Evolutionary conservation across 257 asterid genomes (phyloP), one percentile per base, ranked within the genome.

Genomic region (Gentiana macrophylla): DNA sequence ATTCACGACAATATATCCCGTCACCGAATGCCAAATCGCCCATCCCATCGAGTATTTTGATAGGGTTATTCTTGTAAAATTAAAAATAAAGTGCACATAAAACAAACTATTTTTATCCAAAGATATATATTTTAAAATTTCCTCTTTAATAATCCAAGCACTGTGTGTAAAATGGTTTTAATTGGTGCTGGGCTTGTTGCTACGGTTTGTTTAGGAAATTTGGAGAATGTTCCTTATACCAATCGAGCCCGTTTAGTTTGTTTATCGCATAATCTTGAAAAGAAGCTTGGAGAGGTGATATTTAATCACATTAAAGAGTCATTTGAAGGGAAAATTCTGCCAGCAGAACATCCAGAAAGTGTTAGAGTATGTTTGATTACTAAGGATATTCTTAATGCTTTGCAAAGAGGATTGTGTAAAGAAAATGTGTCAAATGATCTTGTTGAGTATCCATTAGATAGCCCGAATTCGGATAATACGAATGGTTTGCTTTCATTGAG

Each of bases 341-440:
- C 95, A 12, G 79, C 97, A 2, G 80, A 85, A 36, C 98, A 92
- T 64, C 98, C 98, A 0, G 93, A 83, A 45, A 85, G 93, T 61
- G 82, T 88, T 44, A 72, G 97, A 72, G 79, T 92, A 49, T 82
- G 82, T 44, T 50, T 72, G 51, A 81, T 92, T 50, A 74, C 98
- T 8, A 69, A 71, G 55, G 90, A 85, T 1, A 73, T 88, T 67
- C 84, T 92, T 33, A 85, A 70, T 63, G 93, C 93, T 34, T 64
- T 92, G 66, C 80, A 85, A 75, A 85, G 77, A 68, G 98, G 97
- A 15, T 60, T 88, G 79, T 77, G 72, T 35, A 84, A 84, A 62
- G 96, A 87, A 37, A 78, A 77, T 41, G 82, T 80, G 4, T 88
- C 94, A 93, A 80, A 77, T 72, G 97, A 92, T 70, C 36, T 68